These are phyloP conservation scores for Paraglomus brasilianum DNA, from an alignment of 192 early-diverging fungal species.

Conservation along the genomic window DNA sequence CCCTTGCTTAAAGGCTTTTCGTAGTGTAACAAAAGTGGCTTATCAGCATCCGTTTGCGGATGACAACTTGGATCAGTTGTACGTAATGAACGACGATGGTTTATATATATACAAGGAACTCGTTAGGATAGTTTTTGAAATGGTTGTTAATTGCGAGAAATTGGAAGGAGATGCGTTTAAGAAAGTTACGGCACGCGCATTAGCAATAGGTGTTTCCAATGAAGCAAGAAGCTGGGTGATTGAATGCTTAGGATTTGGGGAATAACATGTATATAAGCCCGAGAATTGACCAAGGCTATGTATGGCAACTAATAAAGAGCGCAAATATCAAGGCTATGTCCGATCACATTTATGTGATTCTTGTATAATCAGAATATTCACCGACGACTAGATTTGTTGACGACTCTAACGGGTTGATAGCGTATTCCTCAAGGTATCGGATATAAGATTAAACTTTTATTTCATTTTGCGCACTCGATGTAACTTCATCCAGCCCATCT, in stretches of 20 bases:
- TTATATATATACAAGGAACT: conserved; percentile 12
- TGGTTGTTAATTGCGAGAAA: conserved; percentile 4
- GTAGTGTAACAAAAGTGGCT: not conserved
- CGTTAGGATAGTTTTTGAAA: conserved; percentile 26
- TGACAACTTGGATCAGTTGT: conserved; percentile 24
- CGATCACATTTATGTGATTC: no score
- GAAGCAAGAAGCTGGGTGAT: conserved; percentile 7
- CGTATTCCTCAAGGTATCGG: no score
- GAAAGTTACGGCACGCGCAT: not conserved
- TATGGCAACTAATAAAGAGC: no score
- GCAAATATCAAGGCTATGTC: no score
- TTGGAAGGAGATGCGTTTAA: not conserved
- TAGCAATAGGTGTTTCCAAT: not conserved
- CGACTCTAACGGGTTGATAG: no score
- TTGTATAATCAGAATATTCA: no score
- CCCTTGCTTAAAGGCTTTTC: not conserved
- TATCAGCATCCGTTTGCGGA: conserved; percentile 6
- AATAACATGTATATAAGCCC: no score
- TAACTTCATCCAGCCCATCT: no score
- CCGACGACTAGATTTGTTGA: no score
- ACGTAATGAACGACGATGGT: not conserved
- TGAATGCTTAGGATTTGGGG: not conserved
- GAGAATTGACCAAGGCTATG: no score
- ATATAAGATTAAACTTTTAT: no score
- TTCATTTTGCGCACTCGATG: no score